Conservation (phyloP, 2,329 filamentous ascomycete species). For the Fonsecaea monophora region DNA sequence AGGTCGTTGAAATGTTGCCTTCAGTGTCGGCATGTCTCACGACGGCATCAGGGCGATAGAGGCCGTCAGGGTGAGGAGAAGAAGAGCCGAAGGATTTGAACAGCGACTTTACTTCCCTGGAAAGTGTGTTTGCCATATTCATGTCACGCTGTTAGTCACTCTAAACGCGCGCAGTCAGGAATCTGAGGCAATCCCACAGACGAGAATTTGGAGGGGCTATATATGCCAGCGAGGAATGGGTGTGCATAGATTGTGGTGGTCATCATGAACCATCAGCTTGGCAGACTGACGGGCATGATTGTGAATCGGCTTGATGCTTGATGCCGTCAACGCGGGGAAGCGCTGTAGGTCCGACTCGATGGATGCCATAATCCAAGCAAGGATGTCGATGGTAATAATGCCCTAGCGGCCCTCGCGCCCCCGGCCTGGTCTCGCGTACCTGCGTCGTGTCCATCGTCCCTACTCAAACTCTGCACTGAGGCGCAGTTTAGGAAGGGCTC, state of each 20-base stretch:
- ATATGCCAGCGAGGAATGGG: neutral
- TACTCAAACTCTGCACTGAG: neutral
- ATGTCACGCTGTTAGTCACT: neutral
- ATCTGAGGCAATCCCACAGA: neutral
- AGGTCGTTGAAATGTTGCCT: neutral
- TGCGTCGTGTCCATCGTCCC: conserved; percentile 1
- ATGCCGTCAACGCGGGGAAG: neutral
- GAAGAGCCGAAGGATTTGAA: conserved; percentile 7
- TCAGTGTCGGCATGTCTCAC: conserved; percentile 3
- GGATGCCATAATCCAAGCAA: conserved; percentile 6
- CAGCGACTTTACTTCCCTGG: conserved; percentile 12
- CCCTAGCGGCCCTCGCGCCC: neutral
- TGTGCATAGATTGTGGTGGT: neutral
- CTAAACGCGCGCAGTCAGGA: neutral
- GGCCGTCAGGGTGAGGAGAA: neutral
- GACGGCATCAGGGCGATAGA: neutral
- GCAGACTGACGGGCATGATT: conserved; percentile 11
- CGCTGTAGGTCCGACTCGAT: conserved; percentile 1
- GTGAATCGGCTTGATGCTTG: neutral
- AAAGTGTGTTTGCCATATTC: conserved; percentile 1
- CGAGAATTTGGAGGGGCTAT: neutral
- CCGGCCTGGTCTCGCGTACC: neutral
- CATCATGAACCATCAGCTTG: conserved; percentile 9
- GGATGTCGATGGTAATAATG: neutral
- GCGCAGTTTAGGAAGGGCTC: neutral